Evolutionary conservation across 768 basidiomycete genomes (phyloP), one percentile per base, ranked within the genome.

Genomic region (Suillus spraguei): DNA sequence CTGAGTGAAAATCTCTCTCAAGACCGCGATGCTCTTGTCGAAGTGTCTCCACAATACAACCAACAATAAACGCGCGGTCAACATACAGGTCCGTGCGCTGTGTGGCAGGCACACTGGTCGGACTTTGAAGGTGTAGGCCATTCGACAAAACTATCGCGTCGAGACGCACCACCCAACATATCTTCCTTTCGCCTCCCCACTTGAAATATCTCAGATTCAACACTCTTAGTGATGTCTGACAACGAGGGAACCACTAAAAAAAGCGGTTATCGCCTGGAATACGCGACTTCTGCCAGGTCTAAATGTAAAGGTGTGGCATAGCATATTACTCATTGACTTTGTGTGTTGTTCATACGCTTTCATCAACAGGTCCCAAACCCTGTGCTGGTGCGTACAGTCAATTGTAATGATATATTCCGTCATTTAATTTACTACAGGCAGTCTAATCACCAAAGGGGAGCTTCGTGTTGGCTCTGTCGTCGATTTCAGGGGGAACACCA

Each of bases 401-500:
- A 35, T 42, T 52, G 42, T 53, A 22, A 7, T 52, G 46, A 41
- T 35, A 32, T 53, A 38, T 6, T 22, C 6, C 20, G 54, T n/a
- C 32, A 63, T 38, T 62, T 70, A 62, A 60, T 41, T 13, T 16
- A 33, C 65, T 61, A 67, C 74, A 87, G 94, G 93, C 49, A 92
- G 86, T 8, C 66, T 81, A 36, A 89, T 97, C 63, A 72, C 59
- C 16, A 97, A 97, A 78, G 93, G 87, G 44, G 79, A 79, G 13
- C 74, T 97, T 38, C 84, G 95, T 24, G 70, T 94, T 42, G 95
- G 93, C 47, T 83, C 86, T 28, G 66, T 92, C 52, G 87, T 94
- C 50, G 92, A 94, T 59, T 79, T 94, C 73, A 79, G 77, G 66
- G 94, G 91, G 63, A 82, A 86, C 68, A 84, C 85, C 10, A 82